phyloP scores from a whole-genome alignment of 1,139 yeast species.

The Hanseniaspora sp. region DNA sequence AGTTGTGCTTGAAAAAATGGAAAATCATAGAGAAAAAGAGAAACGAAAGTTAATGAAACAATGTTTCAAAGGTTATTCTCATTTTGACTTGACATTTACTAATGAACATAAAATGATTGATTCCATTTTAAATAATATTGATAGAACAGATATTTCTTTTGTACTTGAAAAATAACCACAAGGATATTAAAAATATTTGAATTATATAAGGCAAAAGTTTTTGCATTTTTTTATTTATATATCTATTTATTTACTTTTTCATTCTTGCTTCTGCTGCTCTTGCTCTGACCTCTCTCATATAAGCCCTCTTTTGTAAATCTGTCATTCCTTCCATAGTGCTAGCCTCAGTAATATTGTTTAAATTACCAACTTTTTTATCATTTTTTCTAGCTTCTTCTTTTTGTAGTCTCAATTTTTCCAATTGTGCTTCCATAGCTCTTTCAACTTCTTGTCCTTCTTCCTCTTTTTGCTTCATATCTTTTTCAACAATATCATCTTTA shows the following conservation, averaged over 20 bases:
- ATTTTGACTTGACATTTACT: conserved; percentile 40
- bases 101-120: conserved; percentile 7
- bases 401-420: conserved; percentile 23
- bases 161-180: conserved; percentile 4
- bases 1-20: conserved; percentile 29
- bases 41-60: conserved; percentile 40
- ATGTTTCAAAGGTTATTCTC: conserved; percentile 52
- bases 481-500: conserved; percentile 49
- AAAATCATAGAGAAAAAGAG: conserved; percentile 23
- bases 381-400: conserved; percentile 18
- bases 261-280: conserved; percentile 92
- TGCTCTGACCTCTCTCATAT: conserved; percentile 91
- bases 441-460: conserved; percentile 28
- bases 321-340: conserved; percentile 33
- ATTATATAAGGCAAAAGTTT: too few relatives aligned
- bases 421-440: conserved; percentile 28
- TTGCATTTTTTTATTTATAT: conserved; percentile 4
- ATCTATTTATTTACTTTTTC: conserved; percentile 20
- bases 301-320: conserved; percentile 60
- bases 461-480: conserved; percentile 34
- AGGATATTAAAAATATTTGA: neutral
- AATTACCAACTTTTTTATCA: conserved; percentile 27
- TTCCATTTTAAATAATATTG: conserved; percentile 2
- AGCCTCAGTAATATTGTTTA: conserved; percentile 23
- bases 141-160: conserved; percentile 4